These are phyloP conservation scores for Mucor mucedo DNA, from an alignment of 371 early-diverging fungal genomes.

Conservation along the genomic window DNA sequence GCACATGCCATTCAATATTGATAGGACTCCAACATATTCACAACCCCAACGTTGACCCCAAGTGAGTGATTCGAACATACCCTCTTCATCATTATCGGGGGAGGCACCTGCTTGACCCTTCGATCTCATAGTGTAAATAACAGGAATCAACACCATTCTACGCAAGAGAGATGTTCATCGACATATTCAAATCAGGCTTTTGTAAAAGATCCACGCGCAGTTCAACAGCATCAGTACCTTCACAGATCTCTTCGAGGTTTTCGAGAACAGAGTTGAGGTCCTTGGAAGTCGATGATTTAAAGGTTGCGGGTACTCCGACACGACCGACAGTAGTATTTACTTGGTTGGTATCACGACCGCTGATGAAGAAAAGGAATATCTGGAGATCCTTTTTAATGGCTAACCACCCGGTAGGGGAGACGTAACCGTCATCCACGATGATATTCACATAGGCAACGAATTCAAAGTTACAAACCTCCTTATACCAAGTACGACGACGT, in stretches of 20 bases:
- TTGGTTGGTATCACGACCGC: conserved; percentile 55
- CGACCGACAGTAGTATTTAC: conserved; percentile 37
- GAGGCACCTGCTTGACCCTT: conserved; percentile 88
- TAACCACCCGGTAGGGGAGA: conserved; percentile 60
- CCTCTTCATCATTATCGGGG: conserved; percentile 65
- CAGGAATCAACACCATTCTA: conserved; percentile 71
- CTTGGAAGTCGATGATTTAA: conserved; percentile 87
- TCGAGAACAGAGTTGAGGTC: conserved; percentile 63
- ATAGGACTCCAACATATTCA: conserved; percentile 68
- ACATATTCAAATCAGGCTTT: conserved; percentile 67
- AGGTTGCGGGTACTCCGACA: conserved; percentile 67
- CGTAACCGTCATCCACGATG: conserved; percentile 45
- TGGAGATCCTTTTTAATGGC: conserved; percentile 73
- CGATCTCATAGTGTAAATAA: conserved; percentile 94
- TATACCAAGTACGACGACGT: conserved; percentile 80
- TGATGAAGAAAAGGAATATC: conserved; percentile 69
- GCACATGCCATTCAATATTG: conserved; percentile 56
- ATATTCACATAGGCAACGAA: conserved; percentile 65
- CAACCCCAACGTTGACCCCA: conserved; percentile 87
- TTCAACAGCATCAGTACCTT: conserved; percentile 91
- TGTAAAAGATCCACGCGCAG: conserved; percentile 89
- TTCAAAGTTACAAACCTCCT: conserved; percentile 80
- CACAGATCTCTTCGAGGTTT: conserved; percentile 63
- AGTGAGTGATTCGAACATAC: conserved; percentile 69
- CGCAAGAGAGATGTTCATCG: conserved; percentile 80